Evolutionary conservation across 1,139 yeast species (phyloP), one percentile per base, ranked within the genome.

Genomic region (Blastobotrys persicus): DNA sequence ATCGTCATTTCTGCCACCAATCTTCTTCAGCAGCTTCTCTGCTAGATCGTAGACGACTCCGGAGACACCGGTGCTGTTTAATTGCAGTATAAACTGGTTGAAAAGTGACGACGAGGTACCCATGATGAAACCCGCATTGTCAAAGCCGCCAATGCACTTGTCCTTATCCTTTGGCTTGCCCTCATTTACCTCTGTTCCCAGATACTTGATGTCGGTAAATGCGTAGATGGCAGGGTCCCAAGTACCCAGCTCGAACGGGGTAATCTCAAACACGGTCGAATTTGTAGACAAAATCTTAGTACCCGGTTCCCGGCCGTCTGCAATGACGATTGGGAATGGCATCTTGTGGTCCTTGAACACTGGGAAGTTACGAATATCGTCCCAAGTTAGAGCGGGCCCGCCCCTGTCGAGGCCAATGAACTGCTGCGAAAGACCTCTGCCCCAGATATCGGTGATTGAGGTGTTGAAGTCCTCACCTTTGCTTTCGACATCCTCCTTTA

Each of bases 391-490:
- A 1, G 78, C 80, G 2, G 79, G 85, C 51, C 91, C 91, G 49
- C 78, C 79, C 55, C 79, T 77, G 33, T 75, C 65, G 45, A 73
- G 71, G 49, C 73, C 72, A 55, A 89, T 81, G 64, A 85, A 84
- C 68, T 88, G 95, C 61, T 83, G 79, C 0, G 94, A 79, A 46
- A 91, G 73, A 1, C 91, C 89, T 63, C 96, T 77, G 31, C 95
- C 96, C 97, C 97, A 91, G 54, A 86, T 78, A 70, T 89, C 97
- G n/a, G 96, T 88, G 49, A 91, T 60, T 4, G 91, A 80, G 31
- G 82, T 72, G 47, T 84, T 82, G 68, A 77, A 91, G 38, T 80
- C 74, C 51, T 72, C 69, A n/a, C 28, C 41, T 68, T 91, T 89
- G 40, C 61, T 81, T 23, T 77, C 72, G 28, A 85, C 71, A 44